These are phyloP conservation scores for Monosporascus sp. DNA, from an alignment of 2,329 filamentous ascomycete species.

Conservation along the genomic window DNA sequence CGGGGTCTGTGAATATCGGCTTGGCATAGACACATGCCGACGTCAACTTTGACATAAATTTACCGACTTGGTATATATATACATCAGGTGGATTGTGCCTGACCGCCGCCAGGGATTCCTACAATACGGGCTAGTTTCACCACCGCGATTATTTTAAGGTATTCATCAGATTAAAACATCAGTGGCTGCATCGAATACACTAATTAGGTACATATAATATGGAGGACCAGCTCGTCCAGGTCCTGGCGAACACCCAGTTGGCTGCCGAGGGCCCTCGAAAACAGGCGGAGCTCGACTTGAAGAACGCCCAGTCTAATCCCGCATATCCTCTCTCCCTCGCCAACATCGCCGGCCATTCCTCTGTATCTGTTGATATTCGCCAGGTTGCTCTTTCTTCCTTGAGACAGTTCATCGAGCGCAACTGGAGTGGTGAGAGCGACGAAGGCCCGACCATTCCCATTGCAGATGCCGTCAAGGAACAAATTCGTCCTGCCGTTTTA, in stretches of 20 bases:
- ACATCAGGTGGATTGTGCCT: no score
- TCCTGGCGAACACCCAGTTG: constrained; percentile 83
- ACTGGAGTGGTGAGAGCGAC: constrained; percentile 75
- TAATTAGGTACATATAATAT: constrained; percentile 43
- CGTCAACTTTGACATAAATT: no score
- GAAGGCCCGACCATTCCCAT: constrained; percentile 64
- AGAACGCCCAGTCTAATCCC: constrained; percentile 61
- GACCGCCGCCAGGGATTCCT: no score
- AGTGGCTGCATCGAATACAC: no score
- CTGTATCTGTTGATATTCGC: constrained; percentile 68
- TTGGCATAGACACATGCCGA: no score
- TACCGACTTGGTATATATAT: no score
- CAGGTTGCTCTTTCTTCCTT: constrained; percentile 78
- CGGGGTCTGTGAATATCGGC: no score
- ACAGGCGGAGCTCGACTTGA: constrained; percentile 79
- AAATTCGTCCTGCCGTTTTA: constrained; percentile 69
- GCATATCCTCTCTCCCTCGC: constrained; percentile 76
- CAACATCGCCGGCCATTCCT: constrained; percentile 72
- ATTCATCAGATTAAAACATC: no score
- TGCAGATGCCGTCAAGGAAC: constrained; percentile 65
- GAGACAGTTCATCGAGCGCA: constrained; percentile 75
- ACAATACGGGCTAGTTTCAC: no score
- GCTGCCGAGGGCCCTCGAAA: constrained; percentile 71
- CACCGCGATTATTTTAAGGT: no score
- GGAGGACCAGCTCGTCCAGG: constrained; percentile 87